Percentiles rank a stretch among this genome's conserved stretches.
These are phyloP conservation scores for Aspergillus arachidicola DNA, from an alignment of 2,329 filamentous ascomycete genomes.

Conservation along the genomic window DNA sequence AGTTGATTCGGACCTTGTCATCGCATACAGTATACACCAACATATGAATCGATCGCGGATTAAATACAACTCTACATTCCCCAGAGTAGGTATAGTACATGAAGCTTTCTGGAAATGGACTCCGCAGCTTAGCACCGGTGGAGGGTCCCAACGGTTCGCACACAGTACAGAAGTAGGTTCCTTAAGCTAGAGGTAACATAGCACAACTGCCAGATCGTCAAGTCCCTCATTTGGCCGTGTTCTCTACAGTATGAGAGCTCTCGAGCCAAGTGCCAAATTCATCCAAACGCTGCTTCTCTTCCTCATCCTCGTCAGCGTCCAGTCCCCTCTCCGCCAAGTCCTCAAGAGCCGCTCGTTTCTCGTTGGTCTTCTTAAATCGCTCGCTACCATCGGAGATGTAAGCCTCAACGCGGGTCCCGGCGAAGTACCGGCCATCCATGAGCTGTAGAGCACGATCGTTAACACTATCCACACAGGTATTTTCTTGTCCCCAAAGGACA, in stretches of 20 bases:
- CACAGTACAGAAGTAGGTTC: background rate
- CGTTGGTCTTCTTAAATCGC: conserved; percentile 69
- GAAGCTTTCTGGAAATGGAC: background rate
- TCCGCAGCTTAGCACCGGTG: background rate
- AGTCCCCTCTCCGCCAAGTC: conserved; percentile 52
- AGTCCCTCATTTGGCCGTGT: conserved; percentile 25
- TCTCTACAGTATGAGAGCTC: conserved; percentile 29
- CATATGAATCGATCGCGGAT: background rate
- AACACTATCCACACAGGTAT: conserved; percentile 6
- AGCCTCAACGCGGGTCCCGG: conserved; percentile 70
- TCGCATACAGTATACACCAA: background rate
- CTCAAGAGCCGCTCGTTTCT: conserved; percentile 46
- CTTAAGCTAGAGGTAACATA: background rate
- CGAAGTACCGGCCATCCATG: conserved; percentile 82
- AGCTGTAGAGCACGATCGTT: conserved; percentile 39
- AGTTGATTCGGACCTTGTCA: background rate
- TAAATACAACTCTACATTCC: background rate
- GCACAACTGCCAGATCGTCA: background rate
- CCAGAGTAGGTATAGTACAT: background rate
- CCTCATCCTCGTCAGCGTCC: conserved; percentile 44
- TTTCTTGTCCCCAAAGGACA: background rate
- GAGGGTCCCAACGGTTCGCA: background rate
- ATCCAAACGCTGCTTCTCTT: conserved; percentile 48
- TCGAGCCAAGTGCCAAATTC: conserved; percentile 54
- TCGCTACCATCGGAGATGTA: conserved; percentile 71